Percentiles rank a stretch among this genome's conserved stretches.
phyloP scores from a whole-genome alignment of 2,329 filamentous ascomycete species.

The Trichoderma oligosporum region DNA sequence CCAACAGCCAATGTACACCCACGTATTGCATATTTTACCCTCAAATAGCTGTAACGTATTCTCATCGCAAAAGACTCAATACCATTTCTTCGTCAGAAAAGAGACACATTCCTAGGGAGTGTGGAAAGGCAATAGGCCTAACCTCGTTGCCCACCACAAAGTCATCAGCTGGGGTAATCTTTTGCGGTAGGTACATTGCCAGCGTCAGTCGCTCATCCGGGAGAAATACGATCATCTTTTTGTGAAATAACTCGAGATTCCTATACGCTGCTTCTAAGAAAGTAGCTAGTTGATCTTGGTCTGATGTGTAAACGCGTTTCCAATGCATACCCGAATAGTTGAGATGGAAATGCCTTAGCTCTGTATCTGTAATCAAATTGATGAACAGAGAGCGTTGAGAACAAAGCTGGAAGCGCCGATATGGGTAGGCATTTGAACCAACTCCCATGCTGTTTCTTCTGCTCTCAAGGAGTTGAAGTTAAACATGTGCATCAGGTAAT shows the following conservation, averaged over 20 bases:
- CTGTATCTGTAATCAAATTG: slow-evolving; percentile 30
- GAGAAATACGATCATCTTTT: slow-evolving; percentile 37
- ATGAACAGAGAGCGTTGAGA: slow-evolving; percentile 37
- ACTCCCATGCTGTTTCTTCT: slow-evolving; percentile 38
- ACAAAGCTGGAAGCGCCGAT: slow-evolving; percentile 29
- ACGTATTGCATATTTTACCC: slow-evolving; percentile 34
- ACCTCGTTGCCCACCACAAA: slow-evolving; percentile 33
- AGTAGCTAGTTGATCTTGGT: slow-evolving; percentile 32
- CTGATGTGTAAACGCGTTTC: slow-evolving; percentile 37
- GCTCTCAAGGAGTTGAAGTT: slow-evolving; percentile 31
- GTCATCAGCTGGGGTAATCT: slow-evolving; percentile 33
- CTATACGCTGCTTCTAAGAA: slow-evolving; percentile 33
- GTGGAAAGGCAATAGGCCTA: slow-evolving; percentile 37
- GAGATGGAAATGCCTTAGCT: slow-evolving; percentile 33
- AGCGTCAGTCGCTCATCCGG: slow-evolving; percentile 36
- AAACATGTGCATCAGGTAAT: slow-evolving; percentile 30
- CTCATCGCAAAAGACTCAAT: slow-evolving; percentile 37
- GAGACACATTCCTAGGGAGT: slow-evolving; percentile 36
- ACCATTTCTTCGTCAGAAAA: slow-evolving; percentile 37
- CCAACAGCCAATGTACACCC: slow-evolving; percentile 34
- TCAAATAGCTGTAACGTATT: slow-evolving; percentile 38
- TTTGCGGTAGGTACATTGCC: slow-evolving; percentile 38
- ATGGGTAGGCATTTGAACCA: slow-evolving; percentile 32
- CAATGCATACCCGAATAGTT: slow-evolving; percentile 35
- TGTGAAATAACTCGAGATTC: slow-evolving; percentile 36